These are phyloP conservation scores for Tylopilus subfusipes DNA, from an alignment of 768 basidiomycete genomes.

Conservation along the genomic window DNA sequence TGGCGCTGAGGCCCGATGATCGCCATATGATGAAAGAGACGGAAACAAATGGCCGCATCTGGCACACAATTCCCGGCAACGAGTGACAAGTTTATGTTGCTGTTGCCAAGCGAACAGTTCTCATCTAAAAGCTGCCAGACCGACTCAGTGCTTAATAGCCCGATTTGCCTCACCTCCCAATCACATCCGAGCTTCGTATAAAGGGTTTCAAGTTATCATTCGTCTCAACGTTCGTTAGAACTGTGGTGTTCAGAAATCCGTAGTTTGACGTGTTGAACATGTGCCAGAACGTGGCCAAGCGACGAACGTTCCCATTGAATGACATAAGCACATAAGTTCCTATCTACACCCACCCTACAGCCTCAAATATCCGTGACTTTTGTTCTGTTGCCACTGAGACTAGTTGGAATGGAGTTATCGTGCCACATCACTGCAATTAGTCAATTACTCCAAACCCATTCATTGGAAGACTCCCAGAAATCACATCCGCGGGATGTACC, in stretches of 20 bases:
- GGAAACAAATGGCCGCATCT: background rate
- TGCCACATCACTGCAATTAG: background rate
- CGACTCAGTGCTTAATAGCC: background rate
- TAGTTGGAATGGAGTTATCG: too few species aligned
- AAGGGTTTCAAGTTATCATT: background rate
- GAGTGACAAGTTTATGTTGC: background rate
- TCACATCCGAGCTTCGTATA: background rate
- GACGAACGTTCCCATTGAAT: background rate
- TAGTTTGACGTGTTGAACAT: background rate
- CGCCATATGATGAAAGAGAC: slow-evolving; percentile 2
- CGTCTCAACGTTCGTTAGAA: background rate
- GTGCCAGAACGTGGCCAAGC: background rate
- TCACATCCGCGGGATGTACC: background rate
- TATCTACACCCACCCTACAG: too few species aligned
- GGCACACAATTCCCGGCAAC: background rate
- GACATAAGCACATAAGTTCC: background rate
- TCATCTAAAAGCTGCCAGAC: background rate
- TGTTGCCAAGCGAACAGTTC: background rate
- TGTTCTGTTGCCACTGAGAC: too few species aligned
- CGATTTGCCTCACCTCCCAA: background rate
- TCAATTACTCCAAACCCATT: background rate
- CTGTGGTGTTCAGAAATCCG: background rate
- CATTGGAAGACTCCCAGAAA: background rate
- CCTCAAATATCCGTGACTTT: too few species aligned
- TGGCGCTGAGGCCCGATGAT: background rate